Base-by-base conservation (phyloP, 352 stramenopile genomes). In the Phytopythium boreale region DNA sequence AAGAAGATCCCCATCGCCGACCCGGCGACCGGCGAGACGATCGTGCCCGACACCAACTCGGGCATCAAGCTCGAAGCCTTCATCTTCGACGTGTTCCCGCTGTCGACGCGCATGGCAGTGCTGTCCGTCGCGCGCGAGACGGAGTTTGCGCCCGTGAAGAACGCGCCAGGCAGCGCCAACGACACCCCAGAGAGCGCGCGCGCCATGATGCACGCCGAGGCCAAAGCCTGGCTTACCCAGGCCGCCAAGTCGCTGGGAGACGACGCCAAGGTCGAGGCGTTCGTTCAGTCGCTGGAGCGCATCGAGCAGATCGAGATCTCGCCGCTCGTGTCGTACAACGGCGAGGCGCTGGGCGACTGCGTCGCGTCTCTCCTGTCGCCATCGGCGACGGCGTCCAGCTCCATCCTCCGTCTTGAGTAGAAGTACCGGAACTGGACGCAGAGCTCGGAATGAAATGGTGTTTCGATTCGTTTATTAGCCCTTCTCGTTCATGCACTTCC, bases 81-180 rank as follows among this genome's bases (percentile, higher is more conserved):
- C 73, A 99, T 99, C 67, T 99, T 99, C 73, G 98, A 99, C 77
- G 95, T 98, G 6, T 99, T 99, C 69, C 92, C 94, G 44, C 79
- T 98, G 1, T 97, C 95, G 10, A 74, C 86, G 46, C 82, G 72
- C 20, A 98, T 99, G 91, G 95, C 90, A 0, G 85, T 99, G 39
- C 82, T 98, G 17, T 95, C 98, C 47, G 95, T 98, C 2, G 64
- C 80, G 12, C 87, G 97, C 20, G 84, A 92, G 31, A 90, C 96
- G 8, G 96, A 99, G 71, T 98, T 98, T 68, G 82, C 89, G 5
- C 91, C 92, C 0, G 92, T 98, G 1, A 98, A 98, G 65, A 98
- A 98, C 70, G 80, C 89, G 10, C 78, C 88, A 5, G 91, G 88
- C 22, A 75, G 60, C 24, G 49, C 71, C 6, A 74, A 74, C 2